Base-by-base conservation (phyloP, 306 rosid genomes). In the Prunus kanzakura region DNA sequence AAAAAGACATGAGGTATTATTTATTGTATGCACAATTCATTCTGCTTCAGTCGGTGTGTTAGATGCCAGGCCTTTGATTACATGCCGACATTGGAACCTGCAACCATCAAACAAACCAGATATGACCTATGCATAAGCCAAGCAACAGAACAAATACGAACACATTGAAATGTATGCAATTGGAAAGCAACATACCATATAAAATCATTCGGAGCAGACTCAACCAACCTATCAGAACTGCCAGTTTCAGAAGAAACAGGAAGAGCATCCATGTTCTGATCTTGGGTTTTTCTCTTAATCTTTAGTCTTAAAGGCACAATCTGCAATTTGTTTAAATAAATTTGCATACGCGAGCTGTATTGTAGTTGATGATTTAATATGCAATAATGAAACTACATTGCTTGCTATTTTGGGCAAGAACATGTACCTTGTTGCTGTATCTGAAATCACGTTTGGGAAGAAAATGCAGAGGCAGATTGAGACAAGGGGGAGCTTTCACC, bases 31-130 rank as follows among this genome's bases (percentile, higher is more conserved):
- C 45, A 27, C 56, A n/a, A 54, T 49, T 70, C 83, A 30, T 51
- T 71, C 84, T 86, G 87, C 95, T 82, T 90, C 97, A 49, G 85
- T 73, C 54, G 76, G 82, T 57, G 77, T 70, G 75, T 87, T 88
- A 86, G 81, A 85, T 67, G 88, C 82, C 55, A 95, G 80, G 81
- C 98, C 97, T 84, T 88, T 92, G 83, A 95, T 87, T 55, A 81
- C 92, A 67, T 95, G 97, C 49, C 97, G 91, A 82, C 98, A 95
- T 60, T 95, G 98, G 84, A 92, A 95, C 98, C 98, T 95, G 84
- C 19, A 71, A 60, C 61, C 57, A 38, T 65, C 41, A 56, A 38
- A 83, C 13, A 60, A 27, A 1, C 74, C 67, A 74, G 29, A 67
- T 41, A 71, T 77, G 73, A 74, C 64, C 77, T 41, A 32, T n/a